phyloP scores from a whole-genome alignment of 176 grass and related monocot genomes.

The Eleusine indica region DNA sequence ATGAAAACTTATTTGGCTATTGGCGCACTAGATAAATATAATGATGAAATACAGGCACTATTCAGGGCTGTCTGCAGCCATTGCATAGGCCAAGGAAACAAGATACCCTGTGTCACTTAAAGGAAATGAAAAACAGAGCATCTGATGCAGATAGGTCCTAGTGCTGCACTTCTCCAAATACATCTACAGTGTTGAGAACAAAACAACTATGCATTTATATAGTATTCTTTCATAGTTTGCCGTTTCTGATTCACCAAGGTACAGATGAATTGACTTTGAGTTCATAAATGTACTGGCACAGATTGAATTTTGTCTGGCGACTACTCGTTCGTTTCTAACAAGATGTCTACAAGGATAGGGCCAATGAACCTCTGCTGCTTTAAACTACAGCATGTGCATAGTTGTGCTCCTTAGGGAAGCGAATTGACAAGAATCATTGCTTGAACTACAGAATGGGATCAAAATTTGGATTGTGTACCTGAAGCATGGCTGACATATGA shows the following conservation, averaged over 20 bases:
- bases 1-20: neutral
- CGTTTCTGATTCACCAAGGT: neutral
- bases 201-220: neutral
- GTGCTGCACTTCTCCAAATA: neutral
- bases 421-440: neutral
- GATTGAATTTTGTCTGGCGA: neutral
- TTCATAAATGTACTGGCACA: neutral
- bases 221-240: neutral
- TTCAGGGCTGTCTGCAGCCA: neutral
- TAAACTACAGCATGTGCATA: neutral
- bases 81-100: neutral
- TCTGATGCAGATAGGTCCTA: neutral
- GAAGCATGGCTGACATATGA: slow-evolving; percentile 88
- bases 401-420: neutral
- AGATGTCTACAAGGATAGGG: neutral
- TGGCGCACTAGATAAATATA: neutral
- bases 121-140: slow-evolving; percentile 2
- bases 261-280: neutral
- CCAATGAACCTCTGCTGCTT: neutral
- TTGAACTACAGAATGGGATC: slow-evolving; percentile 4
- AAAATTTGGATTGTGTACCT: slow-evolving; percentile 50
- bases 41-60: neutral
- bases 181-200: neutral
- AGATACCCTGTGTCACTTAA: neutral
- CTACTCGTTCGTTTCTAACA: neutral